Base-by-base conservation (phyloP, 1,139 yeast species). In the Diutina ranongensis region DNA sequence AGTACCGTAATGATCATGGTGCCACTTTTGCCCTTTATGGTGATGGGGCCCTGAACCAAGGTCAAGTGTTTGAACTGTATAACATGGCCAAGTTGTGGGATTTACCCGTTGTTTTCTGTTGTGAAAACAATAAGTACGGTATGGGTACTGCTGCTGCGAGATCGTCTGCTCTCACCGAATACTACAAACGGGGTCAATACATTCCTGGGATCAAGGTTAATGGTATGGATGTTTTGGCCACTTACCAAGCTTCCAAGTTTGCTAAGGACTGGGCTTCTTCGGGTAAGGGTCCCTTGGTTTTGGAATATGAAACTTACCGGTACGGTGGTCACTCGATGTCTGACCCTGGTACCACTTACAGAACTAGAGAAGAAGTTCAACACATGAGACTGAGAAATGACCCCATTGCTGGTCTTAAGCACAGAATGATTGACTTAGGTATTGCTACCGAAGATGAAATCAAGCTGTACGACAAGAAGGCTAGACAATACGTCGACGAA, bases 251-350 rank as follows among this genome's bases (percentile, higher is more conserved):
- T 49, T 85, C 97, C 58, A 86, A 83, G 71, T 92, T 85, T 60
- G 97, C 97, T 61, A 89, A 88, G 74, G 95, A 89, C 67, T 92
- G 95, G 96, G 76, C 87, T 65, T 74, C 84, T 50, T 72, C 81
- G 52, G 97, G 96, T 60, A 92, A 92, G 61, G 98, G 98, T 51
- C 98, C 98, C 53, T 71, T 92, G 57, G 96, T 92, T 48, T 64
- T 92, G 58, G 98, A 92, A 74, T 92, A 84, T 69, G 97, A 89
- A 74, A 92, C 98, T 57, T 92, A 92, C 74, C 83, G 98, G 77
- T 92, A 92, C 67, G 97, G 98, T 74, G 98, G 98, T 65, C 98
- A 92, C 79, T 92, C 98, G 57, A 92, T 92, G 97, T 89, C 97
- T 56, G 97, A 92, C 70, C 97, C 97, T 60, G 97, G 97, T 77